A percentile compares a stretch with the other conserved stretches of the same genome.
Conservation (phyloP, 2,329 filamentous ascomycete species). For the Trichoderma koningii region DNA sequence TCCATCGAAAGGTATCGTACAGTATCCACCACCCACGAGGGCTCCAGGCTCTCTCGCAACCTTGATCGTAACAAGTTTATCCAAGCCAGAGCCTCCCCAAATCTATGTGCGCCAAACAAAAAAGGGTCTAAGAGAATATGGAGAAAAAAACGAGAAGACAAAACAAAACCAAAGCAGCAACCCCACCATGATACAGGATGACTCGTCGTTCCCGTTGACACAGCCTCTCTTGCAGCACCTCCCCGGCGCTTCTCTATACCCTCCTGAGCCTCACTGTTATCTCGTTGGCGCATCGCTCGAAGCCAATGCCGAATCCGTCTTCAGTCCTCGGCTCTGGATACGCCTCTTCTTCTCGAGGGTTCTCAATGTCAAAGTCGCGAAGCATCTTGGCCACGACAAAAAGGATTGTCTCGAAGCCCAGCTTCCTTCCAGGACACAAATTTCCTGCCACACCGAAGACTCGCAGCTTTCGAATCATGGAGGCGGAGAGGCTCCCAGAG, state of each 20-base stretch:
- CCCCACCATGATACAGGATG: neutral
- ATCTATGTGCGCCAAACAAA: neutral
- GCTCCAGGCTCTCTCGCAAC: constrained; percentile 10
- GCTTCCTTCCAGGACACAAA: constrained; percentile 37
- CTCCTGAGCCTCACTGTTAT: constrained; percentile 34
- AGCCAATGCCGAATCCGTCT: constrained; percentile 37
- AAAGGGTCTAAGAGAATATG: neutral
- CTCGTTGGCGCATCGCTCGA: constrained; percentile 37
- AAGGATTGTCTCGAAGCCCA: constrained; percentile 38
- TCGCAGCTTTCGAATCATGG: constrained; percentile 34
- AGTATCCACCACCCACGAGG: neutral
- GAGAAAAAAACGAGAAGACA: neutral
- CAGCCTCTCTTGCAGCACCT: neutral
- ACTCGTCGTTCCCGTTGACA: neutral
- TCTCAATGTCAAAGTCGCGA: constrained; percentile 35
- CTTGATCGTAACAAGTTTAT: neutral
- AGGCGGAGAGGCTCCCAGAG: constrained; percentile 32
- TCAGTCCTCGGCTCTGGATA: constrained; percentile 34
- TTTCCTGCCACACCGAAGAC: constrained; percentile 40
- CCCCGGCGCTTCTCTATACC: neutral
- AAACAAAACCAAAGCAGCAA: neutral
- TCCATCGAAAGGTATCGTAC: neutral
- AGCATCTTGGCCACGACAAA: constrained; percentile 35
- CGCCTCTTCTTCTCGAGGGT: constrained; percentile 13
- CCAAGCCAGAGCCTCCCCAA: neutral